phyloP scores from a whole-genome alignment of 495 filamentous ascomycete species.

The Sporormia fimetaria region DNA sequence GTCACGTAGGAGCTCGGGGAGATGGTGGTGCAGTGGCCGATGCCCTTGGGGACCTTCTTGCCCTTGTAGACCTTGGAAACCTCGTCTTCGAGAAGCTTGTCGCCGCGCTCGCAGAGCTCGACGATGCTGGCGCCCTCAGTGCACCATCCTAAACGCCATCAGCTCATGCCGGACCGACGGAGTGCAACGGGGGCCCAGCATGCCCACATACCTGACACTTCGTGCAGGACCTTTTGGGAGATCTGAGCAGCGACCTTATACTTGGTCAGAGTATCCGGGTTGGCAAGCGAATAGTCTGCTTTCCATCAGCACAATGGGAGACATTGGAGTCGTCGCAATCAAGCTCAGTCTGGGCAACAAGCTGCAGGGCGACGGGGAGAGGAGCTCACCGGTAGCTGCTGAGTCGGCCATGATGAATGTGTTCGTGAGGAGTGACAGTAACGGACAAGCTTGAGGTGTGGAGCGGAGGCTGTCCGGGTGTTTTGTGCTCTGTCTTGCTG shows the following conservation, averaged over 20 bases:
- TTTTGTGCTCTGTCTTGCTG: too few species aligned
- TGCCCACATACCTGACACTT: constrained; percentile 50
- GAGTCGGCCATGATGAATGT: constrained; percentile 27
- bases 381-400: constrained; percentile 21
- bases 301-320: constrained; percentile 6
- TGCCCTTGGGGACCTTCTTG: constrained; percentile 91
- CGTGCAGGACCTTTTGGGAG: constrained; percentile 85
- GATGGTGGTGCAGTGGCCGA: constrained; percentile 88
- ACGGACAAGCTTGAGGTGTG: background rate
- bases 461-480: background rate
- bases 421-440: background rate
- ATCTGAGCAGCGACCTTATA: constrained; percentile 94
- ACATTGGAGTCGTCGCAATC: constrained; percentile 2
- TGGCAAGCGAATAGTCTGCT: constrained; percentile 85
- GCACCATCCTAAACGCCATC: constrained; percentile 49
- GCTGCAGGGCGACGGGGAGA: background rate
- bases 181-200: background rate
- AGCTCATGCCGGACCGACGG: constrained; percentile 1
- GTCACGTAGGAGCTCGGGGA: constrained; percentile 92
- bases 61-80: constrained; percentile 92
- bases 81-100: constrained; percentile 89
- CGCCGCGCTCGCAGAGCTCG: constrained; percentile 85
- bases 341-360: background rate
- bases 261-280: constrained; percentile 95
- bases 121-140: constrained; percentile 82